phyloP scores from a whole-genome alignment of 306 rosid species.

The Quercus robur region DNA sequence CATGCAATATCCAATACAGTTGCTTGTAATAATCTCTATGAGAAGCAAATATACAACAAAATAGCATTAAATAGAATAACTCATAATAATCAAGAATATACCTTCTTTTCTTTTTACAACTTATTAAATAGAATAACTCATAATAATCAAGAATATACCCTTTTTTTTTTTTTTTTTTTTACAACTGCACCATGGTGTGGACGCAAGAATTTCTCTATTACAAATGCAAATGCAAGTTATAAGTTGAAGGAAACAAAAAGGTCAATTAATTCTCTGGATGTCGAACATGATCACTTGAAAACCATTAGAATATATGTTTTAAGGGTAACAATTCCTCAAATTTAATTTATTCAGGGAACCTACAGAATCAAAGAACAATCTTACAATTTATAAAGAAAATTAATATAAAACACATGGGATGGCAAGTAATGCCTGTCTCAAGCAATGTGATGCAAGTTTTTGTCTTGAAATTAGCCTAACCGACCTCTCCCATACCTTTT shows the following conservation, averaged over 20 bases:
- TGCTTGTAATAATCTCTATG: no score
- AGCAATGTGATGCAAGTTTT: no score
- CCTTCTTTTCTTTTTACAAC: conserved; percentile 47
- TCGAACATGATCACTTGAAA: background rate
- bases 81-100: conserved; percentile 16
- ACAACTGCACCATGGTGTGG: conserved; percentile 38
- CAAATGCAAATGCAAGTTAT: conserved; percentile 75
- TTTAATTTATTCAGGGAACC: background rate
- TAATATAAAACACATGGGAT: no score
- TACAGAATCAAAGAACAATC: no score
- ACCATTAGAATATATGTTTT: background rate
- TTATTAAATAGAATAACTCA: no score
- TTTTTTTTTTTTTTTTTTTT: conserved; percentile 83
- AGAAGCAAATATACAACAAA: no score
- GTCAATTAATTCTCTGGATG: conserved; percentile 8
- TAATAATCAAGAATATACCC: conserved; percentile 32
- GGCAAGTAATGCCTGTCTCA: no score
- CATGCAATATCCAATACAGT: no score
- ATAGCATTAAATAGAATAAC: background rate
- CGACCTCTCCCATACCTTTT: no score
- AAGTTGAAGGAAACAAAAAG: background rate
- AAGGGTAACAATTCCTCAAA: background rate
- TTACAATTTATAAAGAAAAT: no score
- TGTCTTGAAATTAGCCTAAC: no score
- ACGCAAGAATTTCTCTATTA: conserved; percentile 61